Evolutionary conservation across 257 asterid species (phyloP).

Genomic region (Salvia rosmarinus): DNA sequence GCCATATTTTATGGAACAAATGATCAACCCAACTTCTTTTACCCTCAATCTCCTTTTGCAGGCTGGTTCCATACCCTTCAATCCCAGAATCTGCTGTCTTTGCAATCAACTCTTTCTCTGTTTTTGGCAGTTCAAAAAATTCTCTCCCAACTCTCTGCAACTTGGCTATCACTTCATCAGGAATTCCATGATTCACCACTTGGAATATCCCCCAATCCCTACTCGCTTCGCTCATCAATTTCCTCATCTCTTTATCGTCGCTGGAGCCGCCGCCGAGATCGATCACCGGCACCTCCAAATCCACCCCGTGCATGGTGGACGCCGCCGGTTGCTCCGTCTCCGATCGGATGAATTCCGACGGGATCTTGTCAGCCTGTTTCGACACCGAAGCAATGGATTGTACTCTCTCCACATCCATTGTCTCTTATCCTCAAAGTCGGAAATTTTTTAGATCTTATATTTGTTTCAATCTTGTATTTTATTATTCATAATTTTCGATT

Average conservation of each 20-base stretch:
- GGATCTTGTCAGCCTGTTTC: slow-evolving; percentile 40
- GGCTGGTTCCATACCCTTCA: slow-evolving; percentile 72
- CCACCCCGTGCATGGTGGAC: slow-evolving; percentile 51
- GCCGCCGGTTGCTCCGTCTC: slow-evolving; percentile 60
- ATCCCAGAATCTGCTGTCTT: slow-evolving; percentile 50
- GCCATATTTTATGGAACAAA: slow-evolving; percentile 75
- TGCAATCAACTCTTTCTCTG: slow-evolving; percentile 54
- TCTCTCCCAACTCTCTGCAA: slow-evolving; percentile 54
- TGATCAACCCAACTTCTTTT: slow-evolving; percentile 94
- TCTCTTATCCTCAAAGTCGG: no score
- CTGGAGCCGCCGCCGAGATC: slow-evolving; percentile 25
- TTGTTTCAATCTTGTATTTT: no score
- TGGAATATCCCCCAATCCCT: slow-evolving; percentile 67
- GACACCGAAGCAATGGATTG: slow-evolving; percentile 51
- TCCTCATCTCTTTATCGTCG: slow-evolving; percentile 32
- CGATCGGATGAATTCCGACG: slow-evolving; percentile 50
- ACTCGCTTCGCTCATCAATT: slow-evolving; percentile 44
- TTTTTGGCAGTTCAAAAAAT: slow-evolving; percentile 56
- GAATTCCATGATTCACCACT: slow-evolving; percentile 66
- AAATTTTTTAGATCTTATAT: no score
- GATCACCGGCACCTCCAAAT: slow-evolving; percentile 24
- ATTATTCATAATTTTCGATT: no score
- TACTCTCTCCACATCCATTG: slow-evolving; percentile 39
- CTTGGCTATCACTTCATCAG: slow-evolving; percentile 41
- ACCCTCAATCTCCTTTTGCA: slow-evolving; percentile 65